Evolutionary conservation across 176 grass and related monocot genomes (phyloP).

Genomic region (Dendrocalamus sinicus): DNA sequence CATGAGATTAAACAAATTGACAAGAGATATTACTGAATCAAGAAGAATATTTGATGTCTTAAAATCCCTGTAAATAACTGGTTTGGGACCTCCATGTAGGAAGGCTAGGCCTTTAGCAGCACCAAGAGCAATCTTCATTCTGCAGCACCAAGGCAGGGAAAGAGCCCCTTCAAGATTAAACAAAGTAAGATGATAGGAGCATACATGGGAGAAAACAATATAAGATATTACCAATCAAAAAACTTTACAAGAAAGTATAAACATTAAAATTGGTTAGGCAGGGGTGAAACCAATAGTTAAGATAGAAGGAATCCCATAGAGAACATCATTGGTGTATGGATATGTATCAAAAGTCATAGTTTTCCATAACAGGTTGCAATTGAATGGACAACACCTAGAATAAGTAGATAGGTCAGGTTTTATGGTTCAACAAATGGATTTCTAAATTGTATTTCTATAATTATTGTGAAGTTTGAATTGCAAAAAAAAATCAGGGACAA

Average conservation of each 20-base stretch:
- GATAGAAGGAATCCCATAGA: neutral
- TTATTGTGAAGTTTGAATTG: conserved; percentile 10
- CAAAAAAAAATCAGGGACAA: neutral
- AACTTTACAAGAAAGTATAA: conserved; percentile 8
- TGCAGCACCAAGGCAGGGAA: conserved; percentile 87
- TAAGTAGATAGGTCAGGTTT: neutral
- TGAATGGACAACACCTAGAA: neutral
- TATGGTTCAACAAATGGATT: neutral
- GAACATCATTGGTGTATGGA: neutral
- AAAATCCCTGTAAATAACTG: conserved; percentile 95
- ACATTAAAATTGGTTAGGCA: neutral
- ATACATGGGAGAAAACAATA: conserved; percentile 13
- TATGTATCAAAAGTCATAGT: neutral
- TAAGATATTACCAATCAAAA: neutral
- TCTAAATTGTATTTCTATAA: neutral
- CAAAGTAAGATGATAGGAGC: conserved; percentile 40
- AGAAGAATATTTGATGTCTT: conserved; percentile 95
- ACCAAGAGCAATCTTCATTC: conserved; percentile 88
- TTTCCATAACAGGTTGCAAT: conserved; percentile 25
- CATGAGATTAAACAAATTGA: conserved; percentile 2
- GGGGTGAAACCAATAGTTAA: neutral
- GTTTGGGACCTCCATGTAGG: conserved; percentile 80
- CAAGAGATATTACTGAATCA: conserved; percentile 60
- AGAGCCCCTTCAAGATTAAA: conserved; percentile 80
- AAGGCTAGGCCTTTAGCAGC: conserved; percentile 88